Conservation (phyloP, 106 monocot genomes). For the Cymbidium sinense region DNA sequence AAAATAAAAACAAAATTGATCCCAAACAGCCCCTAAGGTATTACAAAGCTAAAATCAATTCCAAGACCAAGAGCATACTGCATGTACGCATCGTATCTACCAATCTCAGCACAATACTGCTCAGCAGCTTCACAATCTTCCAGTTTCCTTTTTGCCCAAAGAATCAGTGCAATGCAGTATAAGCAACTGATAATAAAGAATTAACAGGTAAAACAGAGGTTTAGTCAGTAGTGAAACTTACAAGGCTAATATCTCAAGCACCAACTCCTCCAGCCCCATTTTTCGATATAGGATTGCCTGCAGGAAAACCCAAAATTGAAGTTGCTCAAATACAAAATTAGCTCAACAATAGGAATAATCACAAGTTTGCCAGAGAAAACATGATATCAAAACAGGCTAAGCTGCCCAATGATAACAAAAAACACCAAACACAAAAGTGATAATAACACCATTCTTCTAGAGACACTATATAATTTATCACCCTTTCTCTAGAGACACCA, state of each 20-base stretch:
- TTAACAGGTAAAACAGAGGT: background rate
- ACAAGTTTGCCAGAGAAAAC: background rate
- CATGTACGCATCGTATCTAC: constrained; percentile 93
- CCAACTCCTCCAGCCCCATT: constrained; percentile 84
- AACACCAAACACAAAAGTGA: background rate
- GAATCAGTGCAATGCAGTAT: background rate
- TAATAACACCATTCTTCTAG: background rate
- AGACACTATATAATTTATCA: background rate
- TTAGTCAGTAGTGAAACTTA: constrained; percentile 39
- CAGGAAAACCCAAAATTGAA: constrained; percentile 7
- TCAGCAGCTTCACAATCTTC: constrained; percentile 97
- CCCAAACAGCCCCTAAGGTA: too few species aligned
- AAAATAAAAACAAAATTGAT: too few species aligned
- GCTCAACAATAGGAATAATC: background rate
- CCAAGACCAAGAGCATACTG: constrained; percentile 46
- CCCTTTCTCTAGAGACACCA: background rate
- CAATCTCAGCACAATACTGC: constrained; percentile 96
- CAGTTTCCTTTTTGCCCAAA: constrained; percentile 59
- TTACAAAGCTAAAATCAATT: background rate
- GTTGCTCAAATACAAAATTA: background rate
- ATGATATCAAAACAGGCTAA: background rate
- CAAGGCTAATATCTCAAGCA: constrained; percentile 90
- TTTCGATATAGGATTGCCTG: constrained; percentile 95
- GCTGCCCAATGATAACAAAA: background rate
- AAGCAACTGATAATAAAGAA: constrained; percentile 4